Evolutionary conservation across 495 filamentous ascomycete genomes (phyloP).

Genomic region (Patellaria atrata): DNA sequence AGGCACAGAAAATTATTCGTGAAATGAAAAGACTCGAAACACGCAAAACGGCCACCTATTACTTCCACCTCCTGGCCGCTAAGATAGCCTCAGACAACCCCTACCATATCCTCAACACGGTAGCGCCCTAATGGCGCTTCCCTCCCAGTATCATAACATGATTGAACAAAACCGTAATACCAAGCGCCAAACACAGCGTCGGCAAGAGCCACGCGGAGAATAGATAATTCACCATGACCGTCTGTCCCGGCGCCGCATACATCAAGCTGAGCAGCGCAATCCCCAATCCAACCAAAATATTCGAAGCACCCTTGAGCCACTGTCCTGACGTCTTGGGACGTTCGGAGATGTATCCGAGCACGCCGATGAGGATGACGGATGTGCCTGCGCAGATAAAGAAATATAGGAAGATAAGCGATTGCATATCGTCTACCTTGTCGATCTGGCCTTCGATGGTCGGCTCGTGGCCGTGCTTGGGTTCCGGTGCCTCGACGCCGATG

Average conservation of each 20-base stretch:
- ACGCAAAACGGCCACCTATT: too few relatives aligned
- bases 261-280: conserved; percentile 11
- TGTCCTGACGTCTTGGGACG: conserved; percentile 2
- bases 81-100: too few relatives aligned
- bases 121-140: too few relatives aligned
- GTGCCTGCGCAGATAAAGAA: conserved; percentile 31
- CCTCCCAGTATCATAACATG: too few relatives aligned
- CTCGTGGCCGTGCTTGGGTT: conserved; percentile 11
- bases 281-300: conserved; percentile 11
- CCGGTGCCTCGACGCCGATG: conserved; percentile 22
- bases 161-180: conserved; percentile 9
- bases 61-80: too few relatives aligned
- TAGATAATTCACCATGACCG: too few relatives aligned
- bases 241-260: neutral
- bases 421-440: conserved; percentile 21
- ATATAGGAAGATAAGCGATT: conserved; percentile 28
- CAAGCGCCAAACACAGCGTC: conserved; percentile 10
- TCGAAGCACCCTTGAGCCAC: conserved; percentile 10
- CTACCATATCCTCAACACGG: too few relatives aligned
- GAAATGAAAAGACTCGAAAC: too few relatives aligned
- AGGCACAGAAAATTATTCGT: too few relatives aligned
- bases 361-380: conserved; percentile 28
- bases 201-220: conserved; percentile 13
- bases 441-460: conserved; percentile 10
- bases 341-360: conserved; percentile 26